These are phyloP conservation scores for Dothideomycetes sp. DNA, from an alignment of 2,329 filamentous ascomycete genomes.

Conservation along the genomic window DNA sequence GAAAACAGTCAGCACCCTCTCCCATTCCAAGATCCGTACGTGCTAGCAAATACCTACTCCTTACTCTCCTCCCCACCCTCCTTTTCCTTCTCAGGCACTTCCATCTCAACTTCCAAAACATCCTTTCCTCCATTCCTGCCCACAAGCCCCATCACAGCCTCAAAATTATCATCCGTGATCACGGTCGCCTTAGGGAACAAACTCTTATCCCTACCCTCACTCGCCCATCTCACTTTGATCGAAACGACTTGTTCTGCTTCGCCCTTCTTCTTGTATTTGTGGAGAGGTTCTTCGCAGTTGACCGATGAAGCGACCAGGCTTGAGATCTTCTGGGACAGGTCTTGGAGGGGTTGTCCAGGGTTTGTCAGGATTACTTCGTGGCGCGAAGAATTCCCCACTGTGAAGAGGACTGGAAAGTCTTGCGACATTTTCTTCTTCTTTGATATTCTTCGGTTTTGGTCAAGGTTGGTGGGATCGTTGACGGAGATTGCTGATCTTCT, in stretches of 20 bases:
- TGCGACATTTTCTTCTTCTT: slow-evolving; percentile 15
- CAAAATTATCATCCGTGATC: slow-evolving; percentile 27
- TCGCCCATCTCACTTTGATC: slow-evolving; percentile 27
- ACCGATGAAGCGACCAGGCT: slow-evolving; percentile 20
- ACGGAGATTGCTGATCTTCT: too few relatives aligned
- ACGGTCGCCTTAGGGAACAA: slow-evolving; percentile 27
- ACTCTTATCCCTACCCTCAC: slow-evolving; percentile 24
- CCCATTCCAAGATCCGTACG: too few relatives aligned
- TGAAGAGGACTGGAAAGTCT: slow-evolving; percentile 29
- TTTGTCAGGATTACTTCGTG: slow-evolving; percentile 28
- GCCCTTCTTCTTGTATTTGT: slow-evolving; percentile 27
- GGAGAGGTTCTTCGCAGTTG: slow-evolving; percentile 25
- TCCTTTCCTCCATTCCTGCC: slow-evolving; percentile 25
- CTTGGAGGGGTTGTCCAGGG: slow-evolving; percentile 19
- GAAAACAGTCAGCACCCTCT: too few relatives aligned
- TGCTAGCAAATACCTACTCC: too few relatives aligned
- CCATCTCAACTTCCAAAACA: slow-evolving; percentile 27
- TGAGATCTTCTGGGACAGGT: slow-evolving; percentile 20
- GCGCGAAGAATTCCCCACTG: slow-evolving; percentile 25
- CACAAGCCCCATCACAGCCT: slow-evolving; percentile 26
- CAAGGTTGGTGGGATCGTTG: too few relatives aligned
- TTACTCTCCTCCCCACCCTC: too few relatives aligned
- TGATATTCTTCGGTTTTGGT: slow-evolving; percentile 24
- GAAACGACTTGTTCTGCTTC: slow-evolving; percentile 22
- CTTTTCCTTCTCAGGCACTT: too few relatives aligned